These are phyloP conservation scores for Melampsora americana DNA, from an alignment of 1,284 basidiomycete species.

Conservation along the genomic window DNA sequence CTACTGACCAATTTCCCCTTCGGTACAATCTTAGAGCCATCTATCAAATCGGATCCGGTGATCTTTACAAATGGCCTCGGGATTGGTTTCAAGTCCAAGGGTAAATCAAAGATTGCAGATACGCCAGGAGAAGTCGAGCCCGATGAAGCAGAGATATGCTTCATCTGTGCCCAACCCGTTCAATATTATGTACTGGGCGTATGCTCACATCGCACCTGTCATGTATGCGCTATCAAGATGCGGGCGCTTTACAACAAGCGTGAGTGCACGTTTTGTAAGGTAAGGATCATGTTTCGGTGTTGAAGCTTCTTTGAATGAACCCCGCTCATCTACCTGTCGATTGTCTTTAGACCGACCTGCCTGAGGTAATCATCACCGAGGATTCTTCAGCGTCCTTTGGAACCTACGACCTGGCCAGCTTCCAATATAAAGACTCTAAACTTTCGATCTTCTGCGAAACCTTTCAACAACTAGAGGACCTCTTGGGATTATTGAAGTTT, in stretches of 20 bases:
- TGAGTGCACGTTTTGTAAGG: slow-evolving; percentile 97
- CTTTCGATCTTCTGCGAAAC: slow-evolving; percentile 35
- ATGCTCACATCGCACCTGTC: slow-evolving; percentile 89
- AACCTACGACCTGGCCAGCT: slow-evolving; percentile 25
- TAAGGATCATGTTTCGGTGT: slow-evolving; percentile 49
- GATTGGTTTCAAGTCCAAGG: not conserved
- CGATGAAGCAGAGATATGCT: slow-evolving; percentile 64
- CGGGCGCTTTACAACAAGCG: slow-evolving; percentile 79
- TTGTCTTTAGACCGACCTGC: slow-evolving; percentile 31
- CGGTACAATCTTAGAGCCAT: not conserved
- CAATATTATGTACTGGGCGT: slow-evolving; percentile 82
- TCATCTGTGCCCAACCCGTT: slow-evolving; percentile 93
- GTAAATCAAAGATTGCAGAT: not conserved
- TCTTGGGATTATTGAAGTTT: slow-evolving; percentile 76
- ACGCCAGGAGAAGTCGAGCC: slow-evolving; percentile 56
- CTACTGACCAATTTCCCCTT: not conserved
- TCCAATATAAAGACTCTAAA: slow-evolving; percentile 43
- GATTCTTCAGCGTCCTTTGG: slow-evolving; percentile 5
- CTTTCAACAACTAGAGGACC: slow-evolving; percentile 70
- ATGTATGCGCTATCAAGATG: slow-evolving; percentile 86
- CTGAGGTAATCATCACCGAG: slow-evolving; percentile 29
- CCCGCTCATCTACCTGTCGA: not conserved
- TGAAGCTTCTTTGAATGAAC: not conserved
- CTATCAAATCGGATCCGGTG: not conserved
- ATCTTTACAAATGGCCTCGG: not conserved